Evolutionary conservation across 1,139 yeast species (phyloP).

Genomic region (Wickerhamomyces sp.): DNA sequence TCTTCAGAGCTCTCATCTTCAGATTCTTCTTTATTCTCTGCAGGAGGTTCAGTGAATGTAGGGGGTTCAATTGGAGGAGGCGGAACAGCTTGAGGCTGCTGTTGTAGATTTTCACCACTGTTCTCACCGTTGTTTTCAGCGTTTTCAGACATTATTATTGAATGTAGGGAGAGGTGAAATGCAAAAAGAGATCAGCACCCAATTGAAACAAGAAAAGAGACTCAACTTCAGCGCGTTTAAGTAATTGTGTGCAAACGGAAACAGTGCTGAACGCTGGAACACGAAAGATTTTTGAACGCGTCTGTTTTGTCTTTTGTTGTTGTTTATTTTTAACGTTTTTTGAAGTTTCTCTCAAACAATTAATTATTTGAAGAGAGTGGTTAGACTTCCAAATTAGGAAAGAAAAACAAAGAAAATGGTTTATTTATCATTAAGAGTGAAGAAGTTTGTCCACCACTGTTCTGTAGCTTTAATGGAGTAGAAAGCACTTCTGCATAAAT

Average conservation of each 20-base stretch:
- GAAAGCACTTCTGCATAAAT: too few relatives aligned
- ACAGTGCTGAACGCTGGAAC: too few relatives aligned
- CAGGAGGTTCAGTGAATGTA: not conserved
- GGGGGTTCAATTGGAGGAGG: not conserved
- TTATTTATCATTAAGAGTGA: too few relatives aligned
- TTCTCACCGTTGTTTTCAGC: not conserved
- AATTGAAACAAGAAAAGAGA: too few relatives aligned
- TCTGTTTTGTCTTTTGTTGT: not conserved
- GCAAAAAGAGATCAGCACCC: too few relatives aligned
- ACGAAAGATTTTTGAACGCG: too few relatives aligned
- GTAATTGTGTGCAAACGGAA: too few relatives aligned
- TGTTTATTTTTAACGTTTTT: conserved; percentile 1
- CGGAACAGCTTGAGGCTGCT: not conserved
- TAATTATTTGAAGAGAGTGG: too few relatives aligned
- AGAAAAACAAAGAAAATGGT: not conserved
- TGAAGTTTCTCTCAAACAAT: too few relatives aligned
- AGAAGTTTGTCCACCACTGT: too few relatives aligned
- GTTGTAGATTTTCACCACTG: not conserved
- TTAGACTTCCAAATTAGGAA: conserved; percentile 5
- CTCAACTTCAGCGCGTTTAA: too few relatives aligned
- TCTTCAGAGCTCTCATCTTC: not conserved
- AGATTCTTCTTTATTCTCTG: not conserved
- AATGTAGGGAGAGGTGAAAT: not conserved
- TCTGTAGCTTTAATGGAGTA: too few relatives aligned
- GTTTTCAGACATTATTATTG: not conserved